Base-by-base conservation (phyloP, 2,329 filamentous ascomycete species). In the Chaetomiaceae sp. region DNA sequence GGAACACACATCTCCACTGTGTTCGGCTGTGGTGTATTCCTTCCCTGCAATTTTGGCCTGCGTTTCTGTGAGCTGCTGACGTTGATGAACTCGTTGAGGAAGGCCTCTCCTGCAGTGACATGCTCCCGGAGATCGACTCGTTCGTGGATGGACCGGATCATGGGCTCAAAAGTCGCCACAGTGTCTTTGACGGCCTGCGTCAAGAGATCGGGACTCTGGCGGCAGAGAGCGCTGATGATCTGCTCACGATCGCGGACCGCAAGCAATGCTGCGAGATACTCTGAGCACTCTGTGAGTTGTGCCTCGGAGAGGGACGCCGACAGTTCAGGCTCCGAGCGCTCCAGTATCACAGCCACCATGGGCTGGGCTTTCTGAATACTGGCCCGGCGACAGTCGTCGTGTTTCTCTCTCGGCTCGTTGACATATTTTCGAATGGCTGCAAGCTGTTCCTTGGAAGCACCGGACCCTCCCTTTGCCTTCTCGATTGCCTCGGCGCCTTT, bases 171-270 rank as follows among this genome's bases (percentile, higher is more conserved):
- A 2, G 83, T 81, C 0, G 74, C 69, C 6, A 89, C 76, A 0
- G 73, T 64, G 47, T 88, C 83, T 24, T 77, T 74, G 38, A 90
- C 68, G 1, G 79, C 73, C 8, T 79, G 74, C 0, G 86, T 90
- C n/a, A 89, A 71, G 9, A 84, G 71, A 56, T 91, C 87, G 0
- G 87, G 86, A 19, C 73, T 78, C 37, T 79, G 73, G 12, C 78
- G 76, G 63, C 86, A 91, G 12, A 89, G 66, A 0, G 80, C 75
- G 11, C 74, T 72, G 11, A 79, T 77, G 39, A 91, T 80, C 55
- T 82, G 75, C 47, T 86, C 79, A n/a, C 86, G 78, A 60, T 93
- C 87, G 29, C 81, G 78, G 8, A 86, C 76, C 0, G 82, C 81
- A 19, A 90, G 74, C n/a, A 81, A 73, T 1, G 83, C 78, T 0